Base-by-base conservation (phyloP, 169 alveolate species). In the Plasmodium ovale region DNA sequence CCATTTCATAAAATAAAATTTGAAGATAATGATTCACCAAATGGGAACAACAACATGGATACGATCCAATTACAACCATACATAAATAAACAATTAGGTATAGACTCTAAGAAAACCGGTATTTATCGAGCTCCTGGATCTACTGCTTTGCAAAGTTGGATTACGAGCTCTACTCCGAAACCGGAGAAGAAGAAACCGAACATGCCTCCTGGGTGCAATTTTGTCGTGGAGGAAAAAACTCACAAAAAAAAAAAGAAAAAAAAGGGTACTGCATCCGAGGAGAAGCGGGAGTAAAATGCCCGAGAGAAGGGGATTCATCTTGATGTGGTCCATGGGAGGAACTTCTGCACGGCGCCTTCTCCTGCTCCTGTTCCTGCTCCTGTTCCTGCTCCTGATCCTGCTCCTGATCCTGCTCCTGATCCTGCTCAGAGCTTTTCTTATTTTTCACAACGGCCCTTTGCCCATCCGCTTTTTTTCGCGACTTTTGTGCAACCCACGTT, bases 51-150 rank as follows among this genome's bases (percentile, higher is more conserved):
- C 4, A 23, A 59, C 35, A 6, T 73, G 49, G 73, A 73, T 0
- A 39, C 56, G n/a, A 23, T 73, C 2, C 9, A 31, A 16, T 2
- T 47, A 56, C 82, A 79, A 33, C 2, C 35, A 2, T 79, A 79
- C 39, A 79, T 79, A 33, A 67, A 79, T 79, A 79, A 79, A 49
- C 89, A 79, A 27, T 44, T 79, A 64, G 89, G 89, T 5, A 79
- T 79, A 3, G 89, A 79, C 51, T 49, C 77, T 1, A 62, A 47
- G 39, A 92, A 82, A 54, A 65, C 70, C 59, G 91, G 87, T 0
- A 70, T 94, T 9, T 94, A 94, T 87, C 87, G 95, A 5, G 94
- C 96, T 16, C 96, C 96, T 1, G 94, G 96, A 21, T 87, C 94
- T 12, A 58, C 72, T 44, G 72, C 87, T 27, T 62, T 58, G 19